Evolutionary conservation across 2,329 filamentous ascomycete genomes (phyloP).

Genomic region (Fusarium protoensiforme): DNA sequence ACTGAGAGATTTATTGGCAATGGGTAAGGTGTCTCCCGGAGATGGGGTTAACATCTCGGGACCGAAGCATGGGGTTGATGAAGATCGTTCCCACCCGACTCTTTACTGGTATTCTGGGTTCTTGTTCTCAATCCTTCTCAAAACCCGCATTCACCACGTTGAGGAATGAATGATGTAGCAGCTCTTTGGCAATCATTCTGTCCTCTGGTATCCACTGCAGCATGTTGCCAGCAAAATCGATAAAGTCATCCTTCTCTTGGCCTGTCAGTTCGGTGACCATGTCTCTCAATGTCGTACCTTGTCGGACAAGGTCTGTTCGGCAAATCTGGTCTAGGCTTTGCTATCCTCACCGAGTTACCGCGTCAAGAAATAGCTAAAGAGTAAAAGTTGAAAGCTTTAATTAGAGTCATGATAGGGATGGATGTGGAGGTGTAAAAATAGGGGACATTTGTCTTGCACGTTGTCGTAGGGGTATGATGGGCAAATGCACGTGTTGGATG

Average conservation of each 20-base stretch:
- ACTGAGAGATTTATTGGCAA: not conserved
- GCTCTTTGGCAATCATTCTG: constrained; percentile 38
- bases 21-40: not conserved
- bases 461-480: not conserved
- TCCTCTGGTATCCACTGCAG: constrained; percentile 42
- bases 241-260: constrained; percentile 36
- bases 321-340: constrained; percentile 5
- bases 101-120: no score
- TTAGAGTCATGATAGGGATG: not conserved
- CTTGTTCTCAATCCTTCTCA: not conserved
- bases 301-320: constrained; percentile 14
- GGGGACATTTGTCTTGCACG: not conserved
- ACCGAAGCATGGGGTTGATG: not conserved
- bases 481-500: not conserved
- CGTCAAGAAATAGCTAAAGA: no score
- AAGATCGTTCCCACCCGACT: not conserved
- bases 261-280: constrained; percentile 31
- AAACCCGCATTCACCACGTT: not conserved
- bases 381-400: not conserved
- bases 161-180: constrained; percentile 37
- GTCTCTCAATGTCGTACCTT: constrained; percentile 8
- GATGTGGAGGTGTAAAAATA: not conserved
- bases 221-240: constrained; percentile 38
- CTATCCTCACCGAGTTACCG: not conserved
- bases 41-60: not conserved